These are phyloP conservation scores for Fraxinus excelsior DNA, from an alignment of 257 asterid species.

Conservation along the genomic window DNA sequence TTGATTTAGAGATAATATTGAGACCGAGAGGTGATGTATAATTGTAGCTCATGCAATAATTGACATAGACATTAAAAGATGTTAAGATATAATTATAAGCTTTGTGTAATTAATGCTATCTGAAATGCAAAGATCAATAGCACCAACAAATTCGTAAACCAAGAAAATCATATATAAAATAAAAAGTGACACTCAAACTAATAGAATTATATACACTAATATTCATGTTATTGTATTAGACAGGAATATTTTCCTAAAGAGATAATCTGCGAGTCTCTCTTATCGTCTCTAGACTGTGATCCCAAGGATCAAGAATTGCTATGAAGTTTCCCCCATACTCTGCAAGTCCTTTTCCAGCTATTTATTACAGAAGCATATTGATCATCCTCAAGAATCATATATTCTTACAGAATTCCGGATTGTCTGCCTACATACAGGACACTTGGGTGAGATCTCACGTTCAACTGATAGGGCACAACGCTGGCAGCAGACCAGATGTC, in stretches of 20 bases:
- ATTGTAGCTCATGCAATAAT: too few species aligned
- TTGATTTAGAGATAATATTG: too few species aligned
- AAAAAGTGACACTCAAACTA: neutral
- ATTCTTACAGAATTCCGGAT: conserved; percentile 66
- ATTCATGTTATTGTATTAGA: neutral
- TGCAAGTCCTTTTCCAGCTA: neutral
- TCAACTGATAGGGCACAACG: conserved; percentile 73
- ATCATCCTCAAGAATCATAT: conserved; percentile 58
- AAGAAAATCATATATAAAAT: neutral
- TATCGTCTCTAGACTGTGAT: neutral
- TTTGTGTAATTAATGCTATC: neutral
- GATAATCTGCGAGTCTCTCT: neutral
- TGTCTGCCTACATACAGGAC: conserved; percentile 90
- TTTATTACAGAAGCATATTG: neutral
- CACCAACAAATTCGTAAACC: neutral
- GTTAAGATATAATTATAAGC: too few species aligned
- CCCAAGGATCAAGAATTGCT: neutral
- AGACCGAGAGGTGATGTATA: too few species aligned
- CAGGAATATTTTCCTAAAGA: neutral
- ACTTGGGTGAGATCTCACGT: conserved; percentile 68
- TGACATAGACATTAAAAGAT: too few species aligned
- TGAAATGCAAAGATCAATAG: neutral
- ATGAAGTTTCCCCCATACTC: neutral
- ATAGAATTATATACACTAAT: neutral
- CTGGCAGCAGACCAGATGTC: conserved; percentile 89